Conservation (phyloP, 1,139 yeast species). For the Hanseniaspora sp. region DNA sequence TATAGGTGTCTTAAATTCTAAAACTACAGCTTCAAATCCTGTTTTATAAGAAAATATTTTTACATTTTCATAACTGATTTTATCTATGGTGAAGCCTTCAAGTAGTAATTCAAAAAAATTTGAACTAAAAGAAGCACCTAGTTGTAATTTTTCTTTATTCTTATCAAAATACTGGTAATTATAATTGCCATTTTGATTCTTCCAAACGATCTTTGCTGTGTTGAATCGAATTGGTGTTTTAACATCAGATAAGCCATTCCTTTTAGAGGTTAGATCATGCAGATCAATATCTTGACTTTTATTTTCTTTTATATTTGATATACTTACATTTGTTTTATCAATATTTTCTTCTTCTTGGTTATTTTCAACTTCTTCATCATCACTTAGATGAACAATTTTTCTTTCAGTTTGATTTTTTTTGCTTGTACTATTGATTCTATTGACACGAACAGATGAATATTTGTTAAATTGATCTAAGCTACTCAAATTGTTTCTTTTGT, state of each 20-base stretch:
- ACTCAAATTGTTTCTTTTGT: neutral
- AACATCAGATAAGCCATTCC: too few relatives aligned
- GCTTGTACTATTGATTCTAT: neutral
- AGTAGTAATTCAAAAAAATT: neutral
- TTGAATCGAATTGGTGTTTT: too few relatives aligned
- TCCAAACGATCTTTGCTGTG: neutral
- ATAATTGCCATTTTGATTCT: neutral
- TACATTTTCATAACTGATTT: neutral
- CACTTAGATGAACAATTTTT: neutral
- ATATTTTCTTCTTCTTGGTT: neutral
- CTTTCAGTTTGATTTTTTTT: neutral
- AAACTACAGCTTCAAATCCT: neutral
- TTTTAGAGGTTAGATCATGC: too few relatives aligned
- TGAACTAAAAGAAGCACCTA: neutral
- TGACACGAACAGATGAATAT: neutral
- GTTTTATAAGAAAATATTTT: neutral
- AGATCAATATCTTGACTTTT: too few relatives aligned
- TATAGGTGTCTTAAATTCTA: neutral
- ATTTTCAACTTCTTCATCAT: neutral
- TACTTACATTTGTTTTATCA: neutral
- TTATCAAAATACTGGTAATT: neutral
- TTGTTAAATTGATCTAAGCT: neutral
- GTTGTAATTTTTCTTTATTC: neutral
- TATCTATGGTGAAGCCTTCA: neutral
- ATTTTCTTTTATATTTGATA: neutral